Evolutionary conservation across 2,329 filamentous ascomycete genomes (phyloP).

Genomic region (Sporothrix dimorphospora): DNA sequence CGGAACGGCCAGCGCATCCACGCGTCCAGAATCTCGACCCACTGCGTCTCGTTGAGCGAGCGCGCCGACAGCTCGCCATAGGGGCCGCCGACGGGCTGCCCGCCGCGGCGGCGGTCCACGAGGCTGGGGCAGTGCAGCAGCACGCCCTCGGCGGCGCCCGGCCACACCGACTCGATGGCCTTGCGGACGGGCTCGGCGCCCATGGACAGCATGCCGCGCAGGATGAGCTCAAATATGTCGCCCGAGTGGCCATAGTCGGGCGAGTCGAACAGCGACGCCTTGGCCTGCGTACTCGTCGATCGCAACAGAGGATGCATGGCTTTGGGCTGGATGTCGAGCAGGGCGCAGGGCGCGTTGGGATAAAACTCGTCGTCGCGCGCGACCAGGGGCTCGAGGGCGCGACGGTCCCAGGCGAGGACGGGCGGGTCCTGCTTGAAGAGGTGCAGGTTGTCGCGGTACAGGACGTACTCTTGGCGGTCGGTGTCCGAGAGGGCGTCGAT

Average conservation of each 20-base stretch:
- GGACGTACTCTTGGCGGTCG: slow-evolving; percentile 33
- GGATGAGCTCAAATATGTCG: slow-evolving; percentile 58
- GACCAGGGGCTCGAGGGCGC: slow-evolving; percentile 70
- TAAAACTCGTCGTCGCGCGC: slow-evolving; percentile 65
- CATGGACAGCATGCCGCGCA: slow-evolving; percentile 46
- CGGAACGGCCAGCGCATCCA: slow-evolving; percentile 70
- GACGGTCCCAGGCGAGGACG: slow-evolving; percentile 68
- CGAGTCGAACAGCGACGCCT: slow-evolving; percentile 32
- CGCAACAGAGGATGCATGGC: slow-evolving; percentile 53
- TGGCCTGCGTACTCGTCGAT: no score
- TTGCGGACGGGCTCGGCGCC: slow-evolving; percentile 44
- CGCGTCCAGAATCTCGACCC: slow-evolving; percentile 59
- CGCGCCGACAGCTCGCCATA: slow-evolving; percentile 51
- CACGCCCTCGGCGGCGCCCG: slow-evolving; percentile 62
- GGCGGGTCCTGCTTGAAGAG: slow-evolving; percentile 54
- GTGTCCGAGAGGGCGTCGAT: slow-evolving; percentile 25
- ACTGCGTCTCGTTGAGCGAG: slow-evolving; percentile 56
- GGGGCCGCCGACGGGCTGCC: slow-evolving; percentile 44
- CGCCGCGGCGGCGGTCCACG: slow-evolving; percentile 53
- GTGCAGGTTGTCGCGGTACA: slow-evolving; percentile 58
- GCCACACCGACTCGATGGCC: slow-evolving; percentile 58
- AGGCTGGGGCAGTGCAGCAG: slow-evolving; percentile 53
- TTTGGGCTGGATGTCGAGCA: slow-evolving; percentile 71
- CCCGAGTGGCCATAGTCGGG: slow-evolving; percentile 46
- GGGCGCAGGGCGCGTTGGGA: slow-evolving; percentile 59